Evolutionary conservation across 495 filamentous ascomycete genomes (phyloP).

Genomic region (Xylaria flabelliformis): DNA sequence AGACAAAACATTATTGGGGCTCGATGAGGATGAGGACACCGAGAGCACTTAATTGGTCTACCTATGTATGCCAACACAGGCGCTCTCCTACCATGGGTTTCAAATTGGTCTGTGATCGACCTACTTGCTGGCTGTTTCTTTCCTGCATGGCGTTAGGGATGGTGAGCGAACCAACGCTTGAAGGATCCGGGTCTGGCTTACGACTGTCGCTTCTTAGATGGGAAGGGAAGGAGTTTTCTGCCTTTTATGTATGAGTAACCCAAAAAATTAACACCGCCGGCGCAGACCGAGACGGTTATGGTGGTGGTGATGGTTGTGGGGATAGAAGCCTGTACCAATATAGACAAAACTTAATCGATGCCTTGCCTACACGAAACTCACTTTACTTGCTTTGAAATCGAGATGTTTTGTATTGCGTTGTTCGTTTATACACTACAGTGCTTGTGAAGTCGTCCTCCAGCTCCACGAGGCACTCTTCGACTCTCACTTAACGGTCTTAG

Average conservation of each 20-base stretch:
- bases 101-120: conserved; percentile 4
- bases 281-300: conserved; percentile 1
- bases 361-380: background rate
- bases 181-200: background rate
- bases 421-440: too few relatives aligned
- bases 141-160: conserved; percentile 23
- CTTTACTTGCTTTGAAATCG: background rate
- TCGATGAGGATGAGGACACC: conserved; percentile 49
- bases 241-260: conserved; percentile 14
- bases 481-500: too few relatives aligned
- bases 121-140: conserved; percentile 13
- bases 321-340: conserved; percentile 5
- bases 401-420: background rate
- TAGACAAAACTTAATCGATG: conserved; percentile 21
- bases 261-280: conserved; percentile 5
- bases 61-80: background rate
- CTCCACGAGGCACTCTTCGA: too few relatives aligned
- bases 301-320: background rate
- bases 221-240: background rate
- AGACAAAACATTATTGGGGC: conserved; percentile 57
- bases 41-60: conserved; percentile 32
- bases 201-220: conserved; percentile 4
- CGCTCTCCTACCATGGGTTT: background rate
- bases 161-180: conserved; percentile 7
- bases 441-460: background rate